phyloP scores from a whole-genome alignment of 75 land plant genomes.

The Sequoiadendron giganteum region DNA sequence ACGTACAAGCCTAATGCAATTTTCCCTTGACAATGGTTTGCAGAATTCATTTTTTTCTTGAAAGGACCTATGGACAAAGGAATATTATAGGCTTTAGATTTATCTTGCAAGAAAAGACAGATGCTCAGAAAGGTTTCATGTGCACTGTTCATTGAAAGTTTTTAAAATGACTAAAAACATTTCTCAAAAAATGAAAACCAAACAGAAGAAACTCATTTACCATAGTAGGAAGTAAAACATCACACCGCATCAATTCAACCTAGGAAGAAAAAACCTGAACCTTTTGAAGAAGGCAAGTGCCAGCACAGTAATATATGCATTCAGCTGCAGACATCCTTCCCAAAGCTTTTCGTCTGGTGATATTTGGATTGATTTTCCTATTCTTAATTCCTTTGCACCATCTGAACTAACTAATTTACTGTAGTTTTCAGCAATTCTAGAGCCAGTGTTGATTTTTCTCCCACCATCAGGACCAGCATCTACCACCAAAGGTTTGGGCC shows the following conservation, averaged over 20 bases:
- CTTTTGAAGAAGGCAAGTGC: slow-evolving; percentile 63
- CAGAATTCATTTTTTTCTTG: background rate
- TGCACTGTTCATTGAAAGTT: background rate
- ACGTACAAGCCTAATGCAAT: background rate
- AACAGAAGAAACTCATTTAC: background rate
- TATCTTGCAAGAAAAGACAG: background rate
- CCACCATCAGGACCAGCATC: background rate
- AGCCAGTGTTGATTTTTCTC: background rate
- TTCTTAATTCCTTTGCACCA: background rate
- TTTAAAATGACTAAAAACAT: background rate
- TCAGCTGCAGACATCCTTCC: slow-evolving; percentile 87
- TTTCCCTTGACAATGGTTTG: background rate
- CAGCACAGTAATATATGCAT: slow-evolving; percentile 39
- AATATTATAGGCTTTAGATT: background rate
- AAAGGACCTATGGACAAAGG: background rate
- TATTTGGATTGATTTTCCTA: background rate
- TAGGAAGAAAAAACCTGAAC: slow-evolving; percentile 33
- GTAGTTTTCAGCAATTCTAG: background rate
- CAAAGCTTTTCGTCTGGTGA: slow-evolving; percentile 46
- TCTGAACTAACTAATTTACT: background rate
- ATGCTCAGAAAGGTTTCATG: background rate
- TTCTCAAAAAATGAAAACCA: slow-evolving; percentile 6
- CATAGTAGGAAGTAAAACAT: background rate
- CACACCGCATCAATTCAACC: background rate
- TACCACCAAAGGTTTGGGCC: background rate